Base-by-base conservation (phyloP, 2,329 filamentous ascomycete species). In the Beauveria pseudobassiana region DNA sequence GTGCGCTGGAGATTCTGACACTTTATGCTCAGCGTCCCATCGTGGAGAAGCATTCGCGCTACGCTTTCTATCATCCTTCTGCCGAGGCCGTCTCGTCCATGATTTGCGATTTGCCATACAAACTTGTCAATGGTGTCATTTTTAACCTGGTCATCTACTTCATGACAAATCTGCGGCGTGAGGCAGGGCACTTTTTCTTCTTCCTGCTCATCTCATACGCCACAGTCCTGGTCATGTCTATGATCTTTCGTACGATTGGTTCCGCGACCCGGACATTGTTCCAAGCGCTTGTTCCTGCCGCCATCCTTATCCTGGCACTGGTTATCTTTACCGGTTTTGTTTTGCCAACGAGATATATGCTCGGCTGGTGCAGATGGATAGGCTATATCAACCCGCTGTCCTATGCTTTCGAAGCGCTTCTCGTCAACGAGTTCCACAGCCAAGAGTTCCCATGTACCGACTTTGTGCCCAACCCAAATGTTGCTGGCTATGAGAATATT, bases 11-110 rank as follows among this genome's bases (percentile, higher is more conserved):
- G 80, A 95, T 96, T 71, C 75, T 95, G 43, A 92, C 90, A 0
- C 82, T 96, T 7, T 97, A 95, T 71, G 85, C 90, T 2, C 92
- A 96, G 82, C 88, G 93, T 43, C 89, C 90, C 1, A 96, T 96
- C 68, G 90, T 97, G 63, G 91, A 96, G 71, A 96, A 96, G 73
- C 93, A 97, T 68, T 77, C 82, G 61, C 86, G 89, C 62, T 96
- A 96, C 71, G 91, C 92, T 20, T 81, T 96, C n/a, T 96, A 96
- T 69, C 93, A 96, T 69, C 91, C 93, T 0, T 92, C 89, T 9
- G 89, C 91, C 16, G 92, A 97, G 79, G 90, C 91, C n/a, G 81
- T 91, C 63, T 86, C 90, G 0, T 95, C 90, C 8, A 96, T 96
- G 88, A 75, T 96, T 38, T 88, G 85, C 65, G 93, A 97, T 68